Base-by-base conservation (phyloP, 2,329 filamentous ascomycete species). In the Penicillium sp. region DNA sequence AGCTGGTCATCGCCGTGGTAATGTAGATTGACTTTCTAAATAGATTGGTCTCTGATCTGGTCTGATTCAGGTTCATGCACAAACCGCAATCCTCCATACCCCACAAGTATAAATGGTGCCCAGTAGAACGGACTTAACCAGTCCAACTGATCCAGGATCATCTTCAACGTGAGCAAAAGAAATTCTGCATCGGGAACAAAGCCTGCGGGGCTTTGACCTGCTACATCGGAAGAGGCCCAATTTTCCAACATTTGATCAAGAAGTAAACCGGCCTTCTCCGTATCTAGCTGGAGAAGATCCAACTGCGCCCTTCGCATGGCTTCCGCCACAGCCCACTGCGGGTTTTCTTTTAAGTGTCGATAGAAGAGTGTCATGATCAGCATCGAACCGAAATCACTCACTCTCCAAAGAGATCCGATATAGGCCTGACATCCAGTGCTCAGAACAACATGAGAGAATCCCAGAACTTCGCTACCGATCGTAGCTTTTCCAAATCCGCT, bases 331-430 rank as follows among this genome's bases (percentile, higher is more conserved):
- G 58, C 45, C 6, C 58, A 18, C 11, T 46, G 40, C 2, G 57
- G 56, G 3, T 53, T 42, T 2, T 47, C 42, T 23, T 59, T 65
- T 23, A 67, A 45, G 47, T 60, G 49, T 33, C 51, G 57, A 59
- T 67, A 66, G 40, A 67, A 67, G 12, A 64, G 23, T 0, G 57
- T 64, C 65, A 66, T 67, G 25, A 67, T 52, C 23, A 67, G 20
- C 65, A 67, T 67, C 15, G 62, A 66, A 1, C 53, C 64, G 50
- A 67, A 65, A 45, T 66, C 65, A 45, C 56, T 64, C 15, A 67
- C 58, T 55, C 66, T 56, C 60, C 64, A 65, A 15, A 66, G 58
- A 2, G 65, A 61, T 6, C 65, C 65, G 22, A 66, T 63, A 45
- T 64, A 67, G 3, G 62, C 62, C 52, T 66, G 62, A 49, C 65